phyloP scores from a whole-genome alignment of 2,329 filamentous ascomycete species.

The Lecanicillium sp. region DNA sequence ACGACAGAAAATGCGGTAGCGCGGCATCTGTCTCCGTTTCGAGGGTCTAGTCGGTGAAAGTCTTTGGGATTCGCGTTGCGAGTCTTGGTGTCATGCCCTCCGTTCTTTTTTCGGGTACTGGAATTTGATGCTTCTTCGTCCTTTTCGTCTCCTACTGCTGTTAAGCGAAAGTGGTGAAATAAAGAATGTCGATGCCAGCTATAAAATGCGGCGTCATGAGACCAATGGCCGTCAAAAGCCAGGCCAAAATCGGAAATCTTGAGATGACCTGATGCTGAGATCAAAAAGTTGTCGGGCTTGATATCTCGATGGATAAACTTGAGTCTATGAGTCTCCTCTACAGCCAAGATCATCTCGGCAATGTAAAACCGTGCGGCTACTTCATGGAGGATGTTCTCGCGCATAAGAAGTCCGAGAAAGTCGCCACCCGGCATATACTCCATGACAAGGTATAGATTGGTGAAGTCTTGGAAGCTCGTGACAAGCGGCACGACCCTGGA shows the following conservation, averaged over 20 bases:
- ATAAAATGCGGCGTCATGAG: slow-evolving; percentile 83
- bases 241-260: slow-evolving; percentile 97
- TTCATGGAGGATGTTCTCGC: slow-evolving; percentile 78
- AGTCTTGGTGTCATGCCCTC: slow-evolving; percentile 27
- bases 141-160: slow-evolving; percentile 65
- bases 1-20: slow-evolving; percentile 78
- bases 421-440: slow-evolving; percentile 97
- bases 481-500: slow-evolving; percentile 76
- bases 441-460: slow-evolving; percentile 89
- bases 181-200: slow-evolving; percentile 75
- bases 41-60: slow-evolving; percentile 32
- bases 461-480: slow-evolving; percentile 79
- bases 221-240: slow-evolving; percentile 92
- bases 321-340: slow-evolving; percentile 85
- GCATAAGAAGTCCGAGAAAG: slow-evolving; percentile 79
- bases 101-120: slow-evolving; percentile 28
- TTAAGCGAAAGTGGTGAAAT: slow-evolving; percentile 68
- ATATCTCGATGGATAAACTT: slow-evolving; percentile 92
- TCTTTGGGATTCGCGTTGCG: slow-evolving; percentile 22
- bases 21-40: slow-evolving; percentile 62
- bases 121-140: slow-evolving; percentile 51
- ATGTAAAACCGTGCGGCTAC: slow-evolving; percentile 77
- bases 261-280: slow-evolving; percentile 79
- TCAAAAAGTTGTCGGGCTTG: slow-evolving; percentile 96
- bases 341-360: slow-evolving; percentile 91